Base-by-base conservation (phyloP, 2,329 filamentous ascomycete genomes). In the Beauveria brongniartii region DNA sequence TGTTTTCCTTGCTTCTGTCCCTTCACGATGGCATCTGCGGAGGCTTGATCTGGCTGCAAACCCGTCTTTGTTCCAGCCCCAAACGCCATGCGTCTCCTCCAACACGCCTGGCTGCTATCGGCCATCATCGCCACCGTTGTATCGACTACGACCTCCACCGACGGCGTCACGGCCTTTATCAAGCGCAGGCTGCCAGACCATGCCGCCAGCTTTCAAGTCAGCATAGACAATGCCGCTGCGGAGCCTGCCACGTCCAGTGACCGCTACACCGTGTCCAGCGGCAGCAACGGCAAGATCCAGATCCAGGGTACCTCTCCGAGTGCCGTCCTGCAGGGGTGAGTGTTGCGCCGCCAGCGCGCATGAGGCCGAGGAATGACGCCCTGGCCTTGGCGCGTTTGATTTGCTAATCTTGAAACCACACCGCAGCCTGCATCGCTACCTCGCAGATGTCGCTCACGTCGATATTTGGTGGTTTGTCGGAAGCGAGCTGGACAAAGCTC, bases 381-480 rank as follows among this genome's bases (percentile, higher is more conserved):
- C 28, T 37, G 40, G 26, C 28, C 40, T 37, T 59, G 48, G 48
- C 56, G 5, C 8, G 12, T 28, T 52, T 24, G 26, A 28, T 22
- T 10, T n/a, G 22, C 58, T 55, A 30, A 60, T 20, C 10, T 16
- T 16, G 22, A 41, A 50, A 24, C 12, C 16, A 26, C 8, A 1
- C 34, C 24, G 10, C 16, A 66, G 65, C 7, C 62, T 66, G 40
- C 65, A 66, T 56, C 60, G 61, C n/a, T 66, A 65, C 46, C 53
- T 66, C 7, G 57, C 64, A 5, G 54, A 62, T 34, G 62, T 59
- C 34, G 64, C 55, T 20, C 63, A 65, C 30, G 64, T 64, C 16
- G 65, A 66, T 30, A 66, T 66, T 30, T 66, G 63, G 62, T 66
- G 65, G 65, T 66, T 44, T 41, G n/a, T 64, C 14, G 65, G 65